A percentile compares a stretch with the other conserved stretches of the same genome.
Evolutionary conservation across 2,329 filamentous ascomycete species (phyloP).

Genomic region (Niveomyces coronatus): DNA sequence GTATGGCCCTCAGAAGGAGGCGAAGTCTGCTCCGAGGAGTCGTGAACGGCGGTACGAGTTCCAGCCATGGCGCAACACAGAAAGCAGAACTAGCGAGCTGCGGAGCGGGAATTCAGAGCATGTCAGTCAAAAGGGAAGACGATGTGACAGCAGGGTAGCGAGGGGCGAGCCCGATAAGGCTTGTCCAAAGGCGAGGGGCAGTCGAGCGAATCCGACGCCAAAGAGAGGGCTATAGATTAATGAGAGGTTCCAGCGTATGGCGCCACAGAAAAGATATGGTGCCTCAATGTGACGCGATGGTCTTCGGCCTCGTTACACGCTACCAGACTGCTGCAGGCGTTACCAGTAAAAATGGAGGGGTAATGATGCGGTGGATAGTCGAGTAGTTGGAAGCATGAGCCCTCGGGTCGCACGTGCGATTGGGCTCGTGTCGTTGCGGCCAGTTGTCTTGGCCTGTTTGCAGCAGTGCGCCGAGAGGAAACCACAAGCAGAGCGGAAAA

Average conservation of each 20-base stretch:
- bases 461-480: not conserved
- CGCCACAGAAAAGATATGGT: no score
- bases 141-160: not conserved
- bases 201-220: not conserved
- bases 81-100: not conserved
- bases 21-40: not conserved
- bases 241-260: not conserved
- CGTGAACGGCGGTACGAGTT: not conserved
- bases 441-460: slow-evolving; percentile 2
- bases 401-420: no score
- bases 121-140: slow-evolving; percentile 2
- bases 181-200: not conserved
- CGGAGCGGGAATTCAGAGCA: not conserved
- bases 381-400: no score
- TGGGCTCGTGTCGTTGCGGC: no score
- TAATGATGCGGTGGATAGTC: no score
- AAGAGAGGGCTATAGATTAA: not conserved
- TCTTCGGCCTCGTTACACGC: no score
- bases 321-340: no score
- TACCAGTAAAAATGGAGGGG: no score
- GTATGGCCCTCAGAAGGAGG: not conserved
- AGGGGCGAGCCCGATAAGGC: no score
- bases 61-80: slow-evolving; percentile 3
- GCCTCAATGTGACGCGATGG: no score
- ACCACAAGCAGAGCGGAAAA: slow-evolving; percentile 1